Conservation (phyloP, 805 yeast species). For the Wickerhamiella musiphila region DNA sequence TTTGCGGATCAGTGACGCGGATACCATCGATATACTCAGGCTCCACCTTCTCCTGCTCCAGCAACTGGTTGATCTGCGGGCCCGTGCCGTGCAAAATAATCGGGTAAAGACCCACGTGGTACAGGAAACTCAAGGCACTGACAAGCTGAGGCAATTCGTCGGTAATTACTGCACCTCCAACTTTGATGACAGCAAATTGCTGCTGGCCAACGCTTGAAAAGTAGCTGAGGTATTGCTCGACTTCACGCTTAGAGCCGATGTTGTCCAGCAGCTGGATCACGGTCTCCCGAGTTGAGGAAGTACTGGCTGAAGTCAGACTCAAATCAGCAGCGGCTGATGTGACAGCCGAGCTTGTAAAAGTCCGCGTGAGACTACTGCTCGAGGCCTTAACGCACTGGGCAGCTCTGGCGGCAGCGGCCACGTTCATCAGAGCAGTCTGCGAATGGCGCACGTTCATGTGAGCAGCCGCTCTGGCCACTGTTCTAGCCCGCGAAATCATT, state of each 20-base stretch:
- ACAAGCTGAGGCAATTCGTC: slow-evolving; percentile 88
- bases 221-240: slow-evolving; percentile 90
- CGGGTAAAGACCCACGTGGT: slow-evolving; percentile 95
- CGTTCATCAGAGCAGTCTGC: no score
- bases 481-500: no score
- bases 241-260: slow-evolving; percentile 94
- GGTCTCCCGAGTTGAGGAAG: slow-evolving; percentile 61
- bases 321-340: no score
- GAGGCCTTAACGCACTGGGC: no score
- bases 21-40: slow-evolving; percentile 95
- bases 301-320: not conserved
- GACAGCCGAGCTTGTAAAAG: no score
- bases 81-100: slow-evolving; percentile 97
- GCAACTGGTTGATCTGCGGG: slow-evolving; percentile 88
- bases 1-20: slow-evolving; percentile 81
- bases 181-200: slow-evolving; percentile 96
- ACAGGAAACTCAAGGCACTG: slow-evolving; percentile 83
- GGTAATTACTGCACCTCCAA: slow-evolving; percentile 97
- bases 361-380: no score
- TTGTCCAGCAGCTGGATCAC: slow-evolving; percentile 89
- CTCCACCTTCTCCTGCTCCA: slow-evolving; percentile 87
- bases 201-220: slow-evolving; percentile 83
- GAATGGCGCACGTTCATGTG: no score
- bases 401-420: no score
- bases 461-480: no score